Base-by-base conservation (phyloP, 2,329 filamentous ascomycete genomes). In the Sporothrix euskadiensis region DNA sequence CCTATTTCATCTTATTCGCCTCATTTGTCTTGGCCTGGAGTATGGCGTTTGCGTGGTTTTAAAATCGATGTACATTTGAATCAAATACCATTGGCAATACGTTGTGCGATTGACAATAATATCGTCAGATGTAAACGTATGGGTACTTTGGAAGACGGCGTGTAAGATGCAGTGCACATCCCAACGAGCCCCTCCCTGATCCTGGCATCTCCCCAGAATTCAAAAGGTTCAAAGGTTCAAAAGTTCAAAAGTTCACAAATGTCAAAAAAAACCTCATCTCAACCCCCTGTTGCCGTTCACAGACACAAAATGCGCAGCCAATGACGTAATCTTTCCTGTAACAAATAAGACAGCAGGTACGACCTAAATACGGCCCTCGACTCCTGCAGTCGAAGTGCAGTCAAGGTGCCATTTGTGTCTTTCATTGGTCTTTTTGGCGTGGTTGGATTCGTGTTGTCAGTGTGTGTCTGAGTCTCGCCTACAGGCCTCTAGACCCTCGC, bases 321-420 rank as follows among this genome's bases (percentile, higher is more conserved):
- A 71, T 71, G 69, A 71, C 54, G 69, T 71, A 61, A 59, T 59
- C 68, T n/a, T 22, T 35, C 52, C 9, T 69, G 66, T 69, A 69
- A 69, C 32, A 49, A 41, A 7, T 32, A 69, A 57, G 49, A 69
- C 65, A 69, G 22, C 65, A 69, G 65, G 65, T 52, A 26, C 26
- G 26, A 26, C n/a, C n/a, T n/a, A 69, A 54, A 69, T 35, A 41
- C 61, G 35, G 22, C 39, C 35, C 59, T 56, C 7, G 56, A 10
- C 4, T 30, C 26, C 56, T 30, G 56, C 26, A 26, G 10, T 30
- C 56, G 12, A 14, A 5, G n/a, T 56, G 52, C 52, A 26, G 52
- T 56, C 52, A 56, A 56, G 52, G 32, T 63, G 59, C 35, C 59
- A 41, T 41, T 5, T 63, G 4, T 59, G 56, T 44, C 59, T 7